Percentiles rank a stretch among this genome's conserved stretches.
phyloP scores from a whole-genome alignment of 345 rosid species.

The Syzygium oleosum region DNA sequence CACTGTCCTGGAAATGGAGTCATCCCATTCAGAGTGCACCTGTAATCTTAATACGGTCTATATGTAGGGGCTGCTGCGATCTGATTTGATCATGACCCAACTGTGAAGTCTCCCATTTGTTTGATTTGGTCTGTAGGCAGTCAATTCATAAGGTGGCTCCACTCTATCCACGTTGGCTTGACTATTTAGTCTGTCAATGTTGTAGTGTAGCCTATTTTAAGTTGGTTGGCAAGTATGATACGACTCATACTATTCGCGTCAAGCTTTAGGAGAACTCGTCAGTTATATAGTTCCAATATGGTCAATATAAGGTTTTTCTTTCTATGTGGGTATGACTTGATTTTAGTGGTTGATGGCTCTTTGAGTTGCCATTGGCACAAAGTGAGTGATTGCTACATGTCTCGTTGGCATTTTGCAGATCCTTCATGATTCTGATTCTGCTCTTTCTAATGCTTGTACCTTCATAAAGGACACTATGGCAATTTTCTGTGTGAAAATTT shows the following conservation, averaged over 20 bases:
- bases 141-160: not conserved
- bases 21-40: not conserved
- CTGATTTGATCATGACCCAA: not conserved
- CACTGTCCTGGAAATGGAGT: not conserved
- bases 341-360: not conserved
- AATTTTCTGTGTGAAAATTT: not conserved
- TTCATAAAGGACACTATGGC: not conserved
- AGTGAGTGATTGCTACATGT: not conserved
- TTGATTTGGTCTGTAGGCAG: not conserved
- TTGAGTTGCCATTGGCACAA: not conserved
- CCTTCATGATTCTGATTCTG: not conserved
- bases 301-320: not conserved
- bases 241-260: not conserved
- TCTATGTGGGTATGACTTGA: not conserved
- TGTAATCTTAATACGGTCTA: not conserved
- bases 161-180: not conserved
- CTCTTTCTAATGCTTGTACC: not conserved
- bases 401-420: not conserved
- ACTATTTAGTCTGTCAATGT: not conserved
- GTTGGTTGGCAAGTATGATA: not conserved
- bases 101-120: not conserved
- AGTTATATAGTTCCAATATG: not conserved
- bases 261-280: not conserved
- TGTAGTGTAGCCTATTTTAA: not conserved
- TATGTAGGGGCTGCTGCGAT: not conserved